phyloP scores from a whole-genome alignment of 192 early-diverging fungal species.

The Obelidium mucronatum region DNA sequence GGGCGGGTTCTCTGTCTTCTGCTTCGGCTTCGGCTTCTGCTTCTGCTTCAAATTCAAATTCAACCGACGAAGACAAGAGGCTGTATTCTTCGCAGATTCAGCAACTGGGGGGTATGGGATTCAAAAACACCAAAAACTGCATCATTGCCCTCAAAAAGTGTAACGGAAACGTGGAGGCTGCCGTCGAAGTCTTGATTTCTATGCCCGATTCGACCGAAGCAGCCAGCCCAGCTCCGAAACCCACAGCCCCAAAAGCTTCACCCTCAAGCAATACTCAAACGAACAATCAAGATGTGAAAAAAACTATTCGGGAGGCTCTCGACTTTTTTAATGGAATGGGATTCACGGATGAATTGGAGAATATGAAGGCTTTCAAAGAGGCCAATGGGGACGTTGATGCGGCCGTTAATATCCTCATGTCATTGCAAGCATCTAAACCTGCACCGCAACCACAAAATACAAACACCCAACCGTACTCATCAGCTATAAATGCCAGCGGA shows the following conservation, averaged over 20 bases:
- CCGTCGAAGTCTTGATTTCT: slow-evolving; percentile 68
- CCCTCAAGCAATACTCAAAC: background rate
- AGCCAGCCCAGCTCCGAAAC: background rate
- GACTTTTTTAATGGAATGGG: slow-evolving; percentile 72
- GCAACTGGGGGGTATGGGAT: slow-evolving; percentile 75
- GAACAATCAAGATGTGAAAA: slow-evolving; percentile 34
- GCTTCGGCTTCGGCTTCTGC: background rate
- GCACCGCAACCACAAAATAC: background rate
- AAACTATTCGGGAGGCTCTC: slow-evolving; percentile 37
- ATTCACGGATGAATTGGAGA: slow-evolving; percentile 72
- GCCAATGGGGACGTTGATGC: slow-evolving; percentile 79
- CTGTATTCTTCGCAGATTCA: slow-evolving; percentile 39
- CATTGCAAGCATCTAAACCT: background rate
- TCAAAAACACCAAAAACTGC: slow-evolving; percentile 73
- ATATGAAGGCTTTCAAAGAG: slow-evolving; percentile 70
- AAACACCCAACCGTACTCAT: background rate
- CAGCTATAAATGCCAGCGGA: background rate
- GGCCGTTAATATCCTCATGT: slow-evolving; percentile 66
- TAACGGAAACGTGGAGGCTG: slow-evolving; percentile 72
- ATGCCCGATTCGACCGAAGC: background rate
- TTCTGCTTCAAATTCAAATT: background rate
- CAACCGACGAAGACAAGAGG: slow-evolving; percentile 13
- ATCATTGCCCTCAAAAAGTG: slow-evolving; percentile 72
- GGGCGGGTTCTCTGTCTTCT: background rate
- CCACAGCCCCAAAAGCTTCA: background rate